phyloP scores from a whole-genome alignment of 345 rosid genomes.

The Luvunga scandens region DNA sequence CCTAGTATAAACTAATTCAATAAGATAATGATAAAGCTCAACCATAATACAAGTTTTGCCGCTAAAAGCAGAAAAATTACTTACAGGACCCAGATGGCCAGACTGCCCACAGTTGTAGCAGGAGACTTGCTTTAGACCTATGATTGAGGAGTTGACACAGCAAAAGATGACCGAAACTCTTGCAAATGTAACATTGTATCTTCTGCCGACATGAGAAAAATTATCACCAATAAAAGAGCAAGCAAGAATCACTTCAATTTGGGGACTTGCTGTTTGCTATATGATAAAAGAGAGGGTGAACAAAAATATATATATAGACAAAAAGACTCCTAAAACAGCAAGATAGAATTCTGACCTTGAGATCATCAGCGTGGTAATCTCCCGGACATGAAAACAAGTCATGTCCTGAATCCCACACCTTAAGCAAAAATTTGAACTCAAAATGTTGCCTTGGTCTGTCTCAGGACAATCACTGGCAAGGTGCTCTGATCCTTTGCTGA shows the following conservation, averaged over 20 bases:
- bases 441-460: conserved; percentile 6
- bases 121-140: conserved; percentile 12
- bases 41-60: not conserved
- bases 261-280: not conserved
- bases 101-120: conserved; percentile 34
- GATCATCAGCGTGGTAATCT: conserved; percentile 27
- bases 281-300: not conserved
- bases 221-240: not conserved
- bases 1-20: conserved; percentile 14
- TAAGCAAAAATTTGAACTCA: conserved; percentile 17
- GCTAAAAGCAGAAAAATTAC: not conserved
- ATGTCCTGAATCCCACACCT: conserved; percentile 31
- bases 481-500: conserved; percentile 8
- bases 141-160: conserved; percentile 13
- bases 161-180: conserved; percentile 36
- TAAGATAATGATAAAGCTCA: not conserved
- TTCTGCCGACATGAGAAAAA: conserved; percentile 16
- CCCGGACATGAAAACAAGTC: conserved; percentile 31
- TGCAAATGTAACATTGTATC: conserved; percentile 38
- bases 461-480: not conserved
- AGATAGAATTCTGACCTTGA: conserved; percentile 24
- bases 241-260: not conserved
- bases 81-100: conserved; percentile 36
- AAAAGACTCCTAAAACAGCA: not conserved
- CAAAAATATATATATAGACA: not conserved